Conservation (phyloP, 169 alveolate genomes). For the Cryptosporidium canis region DNA sequence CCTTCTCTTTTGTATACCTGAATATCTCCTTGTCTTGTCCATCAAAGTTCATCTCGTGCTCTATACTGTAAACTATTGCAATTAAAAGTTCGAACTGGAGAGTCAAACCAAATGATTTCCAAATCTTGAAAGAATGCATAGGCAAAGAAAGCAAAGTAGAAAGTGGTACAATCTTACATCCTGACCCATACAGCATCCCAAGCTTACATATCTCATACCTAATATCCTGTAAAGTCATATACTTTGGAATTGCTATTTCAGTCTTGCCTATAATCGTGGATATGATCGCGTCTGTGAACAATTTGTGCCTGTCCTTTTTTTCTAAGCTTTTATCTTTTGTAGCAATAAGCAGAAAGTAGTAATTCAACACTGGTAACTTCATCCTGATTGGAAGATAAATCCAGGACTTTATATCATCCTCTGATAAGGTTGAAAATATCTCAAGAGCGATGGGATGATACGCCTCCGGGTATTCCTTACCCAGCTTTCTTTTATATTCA, state of each 20-base stretch:
- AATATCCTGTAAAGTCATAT: conserved; percentile 34
- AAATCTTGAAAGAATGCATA: conserved; percentile 39
- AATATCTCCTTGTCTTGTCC: background rate
- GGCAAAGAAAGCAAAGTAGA: conserved; percentile 43
- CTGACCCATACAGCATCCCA: conserved; percentile 24
- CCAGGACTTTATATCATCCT: conserved; percentile 47
- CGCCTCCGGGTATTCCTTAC: conserved; percentile 42
- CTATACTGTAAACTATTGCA: conserved; percentile 34
- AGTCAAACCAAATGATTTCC: conserved; percentile 40
- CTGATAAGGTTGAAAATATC: conserved; percentile 13
- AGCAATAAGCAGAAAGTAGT: conserved; percentile 12
- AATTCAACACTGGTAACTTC: background rate
- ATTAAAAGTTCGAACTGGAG: conserved; percentile 42
- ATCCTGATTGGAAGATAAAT: conserved; percentile 4
- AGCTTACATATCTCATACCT: conserved; percentile 42
- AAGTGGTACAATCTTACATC: conserved; percentile 13
- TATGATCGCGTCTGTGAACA: conserved; percentile 24
- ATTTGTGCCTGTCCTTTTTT: conserved; percentile 39
- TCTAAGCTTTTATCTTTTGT: background rate
- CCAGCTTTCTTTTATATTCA: background rate
- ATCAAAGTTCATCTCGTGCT: conserved; percentile 1
- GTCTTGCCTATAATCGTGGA: conserved; percentile 2
- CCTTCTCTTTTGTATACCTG: background rate
- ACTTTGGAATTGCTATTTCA: conserved; percentile 7
- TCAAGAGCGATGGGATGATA: conserved; percentile 68